These are phyloP conservation scores for Aspergillus sp. DNA, from an alignment of 2,329 filamentous ascomycete genomes.

Conservation along the genomic window DNA sequence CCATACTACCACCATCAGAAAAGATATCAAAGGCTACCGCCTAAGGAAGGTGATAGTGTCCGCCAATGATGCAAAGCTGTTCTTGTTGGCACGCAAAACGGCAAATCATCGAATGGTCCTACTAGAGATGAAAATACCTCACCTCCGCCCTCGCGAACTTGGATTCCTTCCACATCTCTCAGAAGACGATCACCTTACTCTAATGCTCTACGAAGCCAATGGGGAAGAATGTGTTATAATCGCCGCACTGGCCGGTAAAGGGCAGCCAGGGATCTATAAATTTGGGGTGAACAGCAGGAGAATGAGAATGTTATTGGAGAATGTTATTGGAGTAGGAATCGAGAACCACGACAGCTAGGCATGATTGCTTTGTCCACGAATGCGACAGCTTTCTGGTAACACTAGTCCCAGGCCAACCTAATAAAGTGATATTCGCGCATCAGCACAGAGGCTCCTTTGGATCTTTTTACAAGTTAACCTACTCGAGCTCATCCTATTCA, in stretches of 20 bases:
- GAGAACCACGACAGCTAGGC: no score
- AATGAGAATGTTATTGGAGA: background rate
- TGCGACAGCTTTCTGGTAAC: no score
- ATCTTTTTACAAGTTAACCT: background rate
- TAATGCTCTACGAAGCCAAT: background rate
- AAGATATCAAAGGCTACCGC: constrained; percentile 8
- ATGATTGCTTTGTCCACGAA: no score
- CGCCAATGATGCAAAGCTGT: background rate
- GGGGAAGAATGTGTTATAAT: background rate
- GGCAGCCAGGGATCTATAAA: constrained; percentile 1
- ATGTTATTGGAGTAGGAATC: no score
- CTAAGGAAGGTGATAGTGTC: background rate
- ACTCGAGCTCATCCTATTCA: background rate
- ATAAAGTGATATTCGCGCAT: background rate
- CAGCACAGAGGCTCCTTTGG: background rate
- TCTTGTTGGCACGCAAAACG: background rate
- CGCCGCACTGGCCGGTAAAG: background rate
- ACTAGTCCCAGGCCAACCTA: background rate
- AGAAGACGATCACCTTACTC: constrained; percentile 1
- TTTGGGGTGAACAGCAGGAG: background rate
- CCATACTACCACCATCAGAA: background rate
- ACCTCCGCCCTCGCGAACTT: background rate
- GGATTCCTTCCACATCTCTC: background rate
- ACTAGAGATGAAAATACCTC: constrained; percentile 1
- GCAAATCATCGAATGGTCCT: background rate